phyloP scores from a whole-genome alignment of 1,284 basidiomycete genomes.

The Tremellales sp. region DNA sequence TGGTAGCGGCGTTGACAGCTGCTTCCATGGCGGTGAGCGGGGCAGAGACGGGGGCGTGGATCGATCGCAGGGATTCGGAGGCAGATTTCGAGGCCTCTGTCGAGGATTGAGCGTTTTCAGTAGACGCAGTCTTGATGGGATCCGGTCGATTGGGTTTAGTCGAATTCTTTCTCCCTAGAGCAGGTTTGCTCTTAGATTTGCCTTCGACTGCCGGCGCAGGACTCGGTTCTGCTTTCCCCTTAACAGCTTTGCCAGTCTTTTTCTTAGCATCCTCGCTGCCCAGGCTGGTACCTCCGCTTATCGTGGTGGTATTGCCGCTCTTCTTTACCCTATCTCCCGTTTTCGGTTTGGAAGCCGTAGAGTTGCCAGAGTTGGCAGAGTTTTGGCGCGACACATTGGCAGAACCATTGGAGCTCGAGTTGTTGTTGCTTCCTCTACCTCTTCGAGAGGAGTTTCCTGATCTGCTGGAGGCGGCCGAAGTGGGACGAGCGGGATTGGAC shows the following conservation, averaged over 20 bases:
- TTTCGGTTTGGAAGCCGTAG: slow-evolving; percentile 3
- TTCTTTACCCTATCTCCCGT: slow-evolving; percentile 21
- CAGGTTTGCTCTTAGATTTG: not conserved
- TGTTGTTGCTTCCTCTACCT: slow-evolving; percentile 18
- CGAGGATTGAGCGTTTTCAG: slow-evolving; percentile 13
- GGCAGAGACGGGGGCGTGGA: slow-evolving; percentile 29
- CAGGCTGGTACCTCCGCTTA: slow-evolving; percentile 38
- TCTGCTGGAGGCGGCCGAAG: slow-evolving; percentile 20
- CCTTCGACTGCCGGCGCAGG: slow-evolving; percentile 1
- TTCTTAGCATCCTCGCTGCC: slow-evolving; percentile 15
- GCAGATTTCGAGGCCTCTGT: slow-evolving; percentile 1
- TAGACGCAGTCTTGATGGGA: slow-evolving; percentile 19
- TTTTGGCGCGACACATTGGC: slow-evolving; percentile 32
- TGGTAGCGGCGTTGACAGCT: slow-evolving; percentile 37
- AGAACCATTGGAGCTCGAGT: too few relatives aligned
- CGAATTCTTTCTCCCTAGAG: not conserved
- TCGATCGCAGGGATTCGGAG: slow-evolving; percentile 18
- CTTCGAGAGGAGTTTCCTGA: slow-evolving; percentile 25
- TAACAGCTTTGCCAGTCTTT: slow-evolving; percentile 5
- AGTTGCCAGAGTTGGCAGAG: slow-evolving; percentile 29
- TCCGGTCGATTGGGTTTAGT: slow-evolving; percentile 9
- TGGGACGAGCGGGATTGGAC: slow-evolving; percentile 22
- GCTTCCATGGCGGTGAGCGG: slow-evolving; percentile 41
- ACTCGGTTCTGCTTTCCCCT: too few relatives aligned
- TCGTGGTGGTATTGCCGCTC: slow-evolving; percentile 36